Evolutionary conservation across 306 rosid species (phyloP).

Genomic region (Sicyos baderoa): DNA sequence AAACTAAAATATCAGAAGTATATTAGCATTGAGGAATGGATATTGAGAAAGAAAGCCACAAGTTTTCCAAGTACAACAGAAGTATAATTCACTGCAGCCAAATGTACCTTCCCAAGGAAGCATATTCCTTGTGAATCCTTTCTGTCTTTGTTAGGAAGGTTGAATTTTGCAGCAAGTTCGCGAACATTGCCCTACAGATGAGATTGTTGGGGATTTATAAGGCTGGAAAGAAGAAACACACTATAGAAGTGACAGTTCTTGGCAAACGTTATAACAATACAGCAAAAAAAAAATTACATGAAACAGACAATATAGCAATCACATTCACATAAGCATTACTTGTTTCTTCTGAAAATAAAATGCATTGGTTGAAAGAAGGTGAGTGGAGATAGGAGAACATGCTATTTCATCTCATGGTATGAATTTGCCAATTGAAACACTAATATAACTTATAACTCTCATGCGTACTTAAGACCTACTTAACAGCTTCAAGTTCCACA

Average conservation of each 20-base stretch:
- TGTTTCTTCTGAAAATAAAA: background rate
- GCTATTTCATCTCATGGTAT: background rate
- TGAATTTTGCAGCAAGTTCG: slow-evolving; percentile 62
- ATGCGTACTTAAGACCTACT: background rate
- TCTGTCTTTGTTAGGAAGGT: slow-evolving; percentile 81
- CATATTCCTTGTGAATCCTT: slow-evolving; percentile 99
- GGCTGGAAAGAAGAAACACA: background rate
- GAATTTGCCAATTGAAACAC: background rate
- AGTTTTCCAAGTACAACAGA: background rate
- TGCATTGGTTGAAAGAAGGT: background rate
- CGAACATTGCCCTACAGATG: slow-evolving; percentile 78
- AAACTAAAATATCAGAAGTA: background rate
- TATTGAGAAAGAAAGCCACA: slow-evolving; percentile 10
- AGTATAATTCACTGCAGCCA: background rate
- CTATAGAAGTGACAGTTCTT: background rate
- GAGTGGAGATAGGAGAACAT: background rate
- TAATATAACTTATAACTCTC: background rate
- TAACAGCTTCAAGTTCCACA: background rate
- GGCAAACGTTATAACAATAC: background rate
- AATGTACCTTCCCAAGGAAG: slow-evolving; percentile 84
- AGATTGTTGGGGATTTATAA: slow-evolving; percentile 12
- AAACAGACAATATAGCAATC: too few relatives aligned
- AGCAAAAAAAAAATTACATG: background rate
- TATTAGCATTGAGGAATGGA: background rate
- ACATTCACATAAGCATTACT: background rate